These are phyloP conservation scores for Aspergillus asperescens DNA, from an alignment of 495 filamentous ascomycete species.

Conservation along the genomic window DNA sequence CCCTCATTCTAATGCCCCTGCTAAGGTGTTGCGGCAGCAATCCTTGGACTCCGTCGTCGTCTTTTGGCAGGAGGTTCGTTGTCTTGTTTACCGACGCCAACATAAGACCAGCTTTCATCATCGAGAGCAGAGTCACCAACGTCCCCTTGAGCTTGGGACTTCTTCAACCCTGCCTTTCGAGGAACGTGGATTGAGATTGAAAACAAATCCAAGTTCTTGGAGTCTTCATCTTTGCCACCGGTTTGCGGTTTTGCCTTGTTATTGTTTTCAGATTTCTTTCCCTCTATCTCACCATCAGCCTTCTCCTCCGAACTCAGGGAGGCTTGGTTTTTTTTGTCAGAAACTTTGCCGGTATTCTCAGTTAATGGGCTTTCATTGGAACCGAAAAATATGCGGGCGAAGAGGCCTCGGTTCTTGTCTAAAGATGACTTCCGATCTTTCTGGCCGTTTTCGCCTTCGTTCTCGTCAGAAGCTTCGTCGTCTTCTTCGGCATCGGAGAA, in stretches of 20 bases:
- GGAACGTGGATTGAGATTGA: slow-evolving; percentile 35
- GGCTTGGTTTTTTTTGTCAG: slow-evolving; percentile 16
- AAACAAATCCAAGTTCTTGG: slow-evolving; percentile 26
- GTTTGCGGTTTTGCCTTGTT: background rate
- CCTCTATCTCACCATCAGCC: slow-evolving; percentile 2
- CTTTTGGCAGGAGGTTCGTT: slow-evolving; percentile 38
- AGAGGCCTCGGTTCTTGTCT: slow-evolving; percentile 20
- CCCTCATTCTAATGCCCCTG: background rate
- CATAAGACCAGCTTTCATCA: slow-evolving; percentile 23
- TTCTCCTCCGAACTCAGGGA: background rate
- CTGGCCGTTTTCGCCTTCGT: slow-evolving; percentile 20
- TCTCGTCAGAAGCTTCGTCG: slow-evolving; percentile 14
- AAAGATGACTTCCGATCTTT: slow-evolving; percentile 21
- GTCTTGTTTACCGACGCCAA: slow-evolving; percentile 18
- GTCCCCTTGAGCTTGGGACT: background rate
- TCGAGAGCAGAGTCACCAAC: slow-evolving; percentile 8
- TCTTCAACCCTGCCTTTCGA: slow-evolving; percentile 18
- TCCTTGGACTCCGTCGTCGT: slow-evolving; percentile 29
- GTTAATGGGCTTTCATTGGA: slow-evolving; percentile 2
- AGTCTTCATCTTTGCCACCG: slow-evolving; percentile 7
- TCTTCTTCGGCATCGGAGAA: slow-evolving; percentile 64
- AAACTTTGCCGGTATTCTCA: slow-evolving; percentile 1
- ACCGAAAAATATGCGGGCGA: slow-evolving; percentile 28
- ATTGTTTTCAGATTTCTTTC: slow-evolving; percentile 4
- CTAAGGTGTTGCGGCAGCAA: slow-evolving; percentile 7